Conservation (phyloP, 352 stramenopile genomes). For the Phytophthora hybrid region DNA sequence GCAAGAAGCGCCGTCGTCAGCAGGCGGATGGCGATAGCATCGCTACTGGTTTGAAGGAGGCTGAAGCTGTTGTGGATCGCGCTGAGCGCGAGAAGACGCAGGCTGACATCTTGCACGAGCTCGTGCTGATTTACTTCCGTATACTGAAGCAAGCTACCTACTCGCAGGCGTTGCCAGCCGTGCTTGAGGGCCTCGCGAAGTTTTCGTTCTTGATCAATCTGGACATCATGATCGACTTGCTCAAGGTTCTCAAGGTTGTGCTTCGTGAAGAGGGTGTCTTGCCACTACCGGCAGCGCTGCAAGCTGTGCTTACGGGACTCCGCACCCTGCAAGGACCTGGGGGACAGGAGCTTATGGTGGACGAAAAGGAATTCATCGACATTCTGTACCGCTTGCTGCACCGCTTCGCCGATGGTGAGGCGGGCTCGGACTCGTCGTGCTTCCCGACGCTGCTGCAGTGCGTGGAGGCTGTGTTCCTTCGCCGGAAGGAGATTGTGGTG, state of each 20-base stretch:
- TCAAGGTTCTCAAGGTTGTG: slow-evolving; percentile 96
- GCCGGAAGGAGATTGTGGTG: slow-evolving; percentile 95
- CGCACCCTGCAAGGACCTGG: slow-evolving; percentile 94
- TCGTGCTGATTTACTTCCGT: slow-evolving; percentile 97
- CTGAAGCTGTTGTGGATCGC: slow-evolving; percentile 94
- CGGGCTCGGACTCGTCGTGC: slow-evolving; percentile 53
- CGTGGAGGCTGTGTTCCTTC: slow-evolving; percentile 93
- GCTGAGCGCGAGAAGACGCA: slow-evolving; percentile 94
- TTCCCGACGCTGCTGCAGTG: slow-evolving; percentile 89
- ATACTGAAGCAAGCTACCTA: slow-evolving; percentile 94
- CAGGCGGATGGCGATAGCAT: slow-evolving; percentile 87
- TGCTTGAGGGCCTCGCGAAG: slow-evolving; percentile 94
- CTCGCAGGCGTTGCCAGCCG: slow-evolving; percentile 90
- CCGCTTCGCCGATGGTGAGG: slow-evolving; percentile 71
- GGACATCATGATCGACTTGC: slow-evolving; percentile 97
- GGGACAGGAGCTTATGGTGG: slow-evolving; percentile 94
- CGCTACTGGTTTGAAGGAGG: slow-evolving; percentile 94
- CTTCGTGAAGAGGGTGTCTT: slow-evolving; percentile 81
- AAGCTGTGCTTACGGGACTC: slow-evolving; percentile 94
- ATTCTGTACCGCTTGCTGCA: slow-evolving; percentile 93
- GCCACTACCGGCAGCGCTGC: slow-evolving; percentile 70
- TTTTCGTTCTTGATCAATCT: slow-evolving; percentile 98
- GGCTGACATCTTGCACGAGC: slow-evolving; percentile 94
- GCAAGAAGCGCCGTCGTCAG: slow-evolving; percentile 84
- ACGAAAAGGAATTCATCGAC: slow-evolving; percentile 97